Percentiles rank a stretch among this genome's conserved stretches.
phyloP scores from a whole-genome alignment of 1,284 basidiomycete genomes.

The Xerocomus nothofagi region DNA sequence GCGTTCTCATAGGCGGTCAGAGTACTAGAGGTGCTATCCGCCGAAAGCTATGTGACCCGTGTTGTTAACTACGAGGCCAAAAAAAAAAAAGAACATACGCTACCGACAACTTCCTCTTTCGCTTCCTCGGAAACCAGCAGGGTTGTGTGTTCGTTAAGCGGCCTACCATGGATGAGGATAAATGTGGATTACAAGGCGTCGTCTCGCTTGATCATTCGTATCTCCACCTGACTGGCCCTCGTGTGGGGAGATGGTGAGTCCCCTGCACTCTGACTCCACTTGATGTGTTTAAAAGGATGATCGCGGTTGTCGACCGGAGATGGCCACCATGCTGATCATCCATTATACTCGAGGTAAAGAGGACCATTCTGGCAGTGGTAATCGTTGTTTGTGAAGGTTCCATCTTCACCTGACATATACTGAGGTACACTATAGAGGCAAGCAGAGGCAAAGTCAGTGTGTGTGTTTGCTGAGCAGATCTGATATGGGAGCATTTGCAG shows the following conservation, averaged over 20 bases:
- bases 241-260: slow-evolving; percentile 4
- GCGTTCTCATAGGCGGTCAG: slow-evolving; percentile 5
- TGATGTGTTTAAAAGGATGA: slow-evolving; percentile 21
- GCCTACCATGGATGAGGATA: neutral
- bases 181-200: slow-evolving; percentile 6
- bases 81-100: slow-evolving; percentile 8
- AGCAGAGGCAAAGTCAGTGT: neutral
- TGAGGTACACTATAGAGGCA: slow-evolving; percentile 19
- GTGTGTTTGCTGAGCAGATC: no score
- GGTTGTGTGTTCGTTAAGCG: slow-evolving; percentile 5
- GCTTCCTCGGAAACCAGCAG: slow-evolving; percentile 5
- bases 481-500: no score
- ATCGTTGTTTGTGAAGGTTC: slow-evolving; percentile 16
- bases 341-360: slow-evolving; percentile 13
- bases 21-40: neutral
- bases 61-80: no score
- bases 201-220: neutral
- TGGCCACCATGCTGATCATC: neutral
- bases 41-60: slow-evolving; percentile 7
- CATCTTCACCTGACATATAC: slow-evolving; percentile 16
- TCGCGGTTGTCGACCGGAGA: slow-evolving; percentile 4
- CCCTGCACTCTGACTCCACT: slow-evolving; percentile 13
- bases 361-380: slow-evolving; percentile 18
- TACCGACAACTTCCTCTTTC: slow-evolving; percentile 17
- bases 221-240: slow-evolving; percentile 1